Percentiles rank a stretch among this genome's conserved stretches.
phyloP scores from a whole-genome alignment of 2,329 filamentous ascomycete species.

The Ilyonectria mors-panacis region DNA sequence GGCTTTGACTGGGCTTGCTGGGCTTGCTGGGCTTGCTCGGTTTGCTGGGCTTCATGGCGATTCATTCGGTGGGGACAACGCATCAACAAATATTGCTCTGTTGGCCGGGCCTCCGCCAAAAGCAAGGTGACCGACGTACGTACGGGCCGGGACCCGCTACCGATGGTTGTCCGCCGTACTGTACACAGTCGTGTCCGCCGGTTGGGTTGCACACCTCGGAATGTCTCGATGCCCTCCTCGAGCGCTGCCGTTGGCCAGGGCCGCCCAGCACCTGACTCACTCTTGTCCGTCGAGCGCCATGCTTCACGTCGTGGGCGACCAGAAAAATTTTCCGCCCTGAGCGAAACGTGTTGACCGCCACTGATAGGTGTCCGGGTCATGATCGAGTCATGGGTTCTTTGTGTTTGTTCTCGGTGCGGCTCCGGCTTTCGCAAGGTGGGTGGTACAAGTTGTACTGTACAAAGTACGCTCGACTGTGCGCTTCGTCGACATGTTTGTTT shows the following conservation, averaged over 20 bases:
- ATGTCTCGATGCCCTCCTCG: no score
- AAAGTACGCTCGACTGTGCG: not conserved
- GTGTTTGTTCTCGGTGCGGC: not conserved
- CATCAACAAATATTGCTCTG: constrained; percentile 15
- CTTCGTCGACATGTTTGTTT: not conserved
- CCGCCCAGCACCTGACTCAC: not conserved
- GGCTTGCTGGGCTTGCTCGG: not conserved
- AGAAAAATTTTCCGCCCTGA: not conserved
- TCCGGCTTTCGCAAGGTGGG: not conserved
- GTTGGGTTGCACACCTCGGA: no score
- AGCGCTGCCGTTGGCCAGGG: not conserved
- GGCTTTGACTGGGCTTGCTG: constrained; percentile 14
- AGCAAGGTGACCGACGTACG: constrained; percentile 16
- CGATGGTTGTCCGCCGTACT: not conserved
- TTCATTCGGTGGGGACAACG: constrained; percentile 23
- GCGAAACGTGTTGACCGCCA: not conserved
- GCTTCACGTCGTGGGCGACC: not conserved
- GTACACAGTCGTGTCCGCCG: not conserved
- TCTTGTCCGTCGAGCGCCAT: not conserved
- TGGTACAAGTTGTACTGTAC: not conserved
- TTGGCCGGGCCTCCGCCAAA: not conserved
- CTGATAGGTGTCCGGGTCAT: not conserved
- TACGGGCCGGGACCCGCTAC: not conserved
- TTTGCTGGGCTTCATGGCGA: constrained; percentile 25
- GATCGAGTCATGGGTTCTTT: constrained; percentile 9